Conservation (phyloP, 1,284 basidiomycete genomes). For the Moesziomyces parantarcticus region DNA sequence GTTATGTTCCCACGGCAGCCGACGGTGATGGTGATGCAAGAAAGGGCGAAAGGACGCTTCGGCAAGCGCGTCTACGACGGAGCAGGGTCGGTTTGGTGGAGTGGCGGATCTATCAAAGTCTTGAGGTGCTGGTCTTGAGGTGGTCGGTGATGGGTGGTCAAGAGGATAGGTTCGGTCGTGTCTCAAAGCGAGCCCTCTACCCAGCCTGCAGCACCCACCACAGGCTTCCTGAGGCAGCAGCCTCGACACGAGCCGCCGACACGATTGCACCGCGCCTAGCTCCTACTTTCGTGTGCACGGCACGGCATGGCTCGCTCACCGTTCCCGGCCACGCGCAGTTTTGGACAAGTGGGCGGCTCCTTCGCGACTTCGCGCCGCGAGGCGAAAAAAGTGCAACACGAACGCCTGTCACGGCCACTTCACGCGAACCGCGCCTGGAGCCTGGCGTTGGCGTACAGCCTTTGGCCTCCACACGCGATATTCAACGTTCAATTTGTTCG, state of each 20-base stretch:
- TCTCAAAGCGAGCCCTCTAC: neutral
- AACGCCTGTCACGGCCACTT: conserved; percentile 12
- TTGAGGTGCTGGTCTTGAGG: neutral
- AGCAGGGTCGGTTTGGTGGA: neutral
- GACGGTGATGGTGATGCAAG: too few species aligned
- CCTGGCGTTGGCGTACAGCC: conserved; percentile 36
- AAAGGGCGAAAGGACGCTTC: neutral
- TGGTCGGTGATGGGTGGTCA: neutral
- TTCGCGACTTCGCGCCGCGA: neutral
- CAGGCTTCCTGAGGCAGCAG: neutral
- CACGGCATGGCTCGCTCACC: neutral
- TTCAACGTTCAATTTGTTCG: neutral
- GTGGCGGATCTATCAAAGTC: neutral
- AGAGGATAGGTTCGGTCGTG: neutral
- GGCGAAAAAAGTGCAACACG: conserved; percentile 21
- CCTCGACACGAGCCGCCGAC: neutral
- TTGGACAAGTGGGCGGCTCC: conserved; percentile 15
- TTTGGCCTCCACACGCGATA: conserved; percentile 24
- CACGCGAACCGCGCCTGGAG: conserved; percentile 48
- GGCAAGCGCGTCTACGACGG: neutral
- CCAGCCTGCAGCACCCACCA: neutral
- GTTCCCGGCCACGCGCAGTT: conserved; percentile 16
- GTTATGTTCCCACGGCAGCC: neutral
- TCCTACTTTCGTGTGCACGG: neutral
- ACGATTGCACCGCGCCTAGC: neutral